These are phyloP conservation scores for Penicillium roqueforti DNA, from an alignment of 495 filamentous ascomycete species.

Conservation along the genomic window DNA sequence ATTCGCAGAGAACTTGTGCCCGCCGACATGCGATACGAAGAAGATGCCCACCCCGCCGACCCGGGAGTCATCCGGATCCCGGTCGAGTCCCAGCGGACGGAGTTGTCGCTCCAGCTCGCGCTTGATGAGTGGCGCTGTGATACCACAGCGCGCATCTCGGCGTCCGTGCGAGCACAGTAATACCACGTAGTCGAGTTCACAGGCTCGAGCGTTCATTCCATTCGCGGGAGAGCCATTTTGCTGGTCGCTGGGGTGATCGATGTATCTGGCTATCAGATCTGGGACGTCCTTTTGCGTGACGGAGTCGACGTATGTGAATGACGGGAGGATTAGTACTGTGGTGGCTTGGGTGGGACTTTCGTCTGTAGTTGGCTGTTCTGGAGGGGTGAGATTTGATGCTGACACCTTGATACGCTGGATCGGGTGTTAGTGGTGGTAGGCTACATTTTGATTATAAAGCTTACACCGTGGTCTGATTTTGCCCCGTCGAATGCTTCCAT, in stretches of 20 bases:
- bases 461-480: constrained; percentile 68
- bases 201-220: constrained; percentile 53
- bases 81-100: constrained; percentile 72
- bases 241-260: constrained; percentile 64
- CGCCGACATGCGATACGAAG: constrained; percentile 92
- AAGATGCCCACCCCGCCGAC: constrained; percentile 89
- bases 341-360: constrained; percentile 47
- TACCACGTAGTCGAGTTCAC: constrained; percentile 76
- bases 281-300: constrained; percentile 67
- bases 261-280: constrained; percentile 60
- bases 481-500: constrained; percentile 78
- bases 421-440: constrained; percentile 4
- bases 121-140: constrained; percentile 80
- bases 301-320: constrained; percentile 78
- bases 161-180: constrained; percentile 91
- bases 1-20: constrained; percentile 92
- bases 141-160: constrained; percentile 90
- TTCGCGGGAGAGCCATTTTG: constrained; percentile 37
- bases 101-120: constrained; percentile 87
- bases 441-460: constrained; percentile 10
- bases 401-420: constrained; percentile 79
- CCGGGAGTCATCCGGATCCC: constrained; percentile 81
- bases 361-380: constrained; percentile 45
- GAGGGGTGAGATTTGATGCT: constrained; percentile 77
- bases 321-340: constrained; percentile 77